These are phyloP conservation scores for Ambrosia artemisiifolia DNA, from an alignment of 129 eudicot genomes.

Conservation along the genomic window DNA sequence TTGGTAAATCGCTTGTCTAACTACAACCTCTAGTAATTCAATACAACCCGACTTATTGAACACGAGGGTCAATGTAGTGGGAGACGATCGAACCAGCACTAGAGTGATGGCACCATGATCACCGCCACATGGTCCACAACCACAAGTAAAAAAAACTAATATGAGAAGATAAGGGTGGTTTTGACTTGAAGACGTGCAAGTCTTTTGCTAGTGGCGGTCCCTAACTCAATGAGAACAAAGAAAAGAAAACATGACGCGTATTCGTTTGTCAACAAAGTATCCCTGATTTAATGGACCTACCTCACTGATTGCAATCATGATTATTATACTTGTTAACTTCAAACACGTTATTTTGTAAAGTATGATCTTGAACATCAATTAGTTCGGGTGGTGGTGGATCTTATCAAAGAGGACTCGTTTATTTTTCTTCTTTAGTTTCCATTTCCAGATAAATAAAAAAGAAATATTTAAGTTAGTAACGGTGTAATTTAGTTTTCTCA, in stretches of 20 bases:
- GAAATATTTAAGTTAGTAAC: no score
- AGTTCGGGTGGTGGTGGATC: no score
- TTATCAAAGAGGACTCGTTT: no score
- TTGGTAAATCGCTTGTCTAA: no score
- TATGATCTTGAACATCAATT: no score
- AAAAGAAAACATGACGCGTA: constrained; percentile 18
- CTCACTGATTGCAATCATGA: background rate
- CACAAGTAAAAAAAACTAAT: background rate
- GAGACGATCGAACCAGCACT: constrained; percentile 20
- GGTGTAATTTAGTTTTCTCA: no score
- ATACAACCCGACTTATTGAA: background rate
- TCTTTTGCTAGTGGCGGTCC: constrained; percentile 16
- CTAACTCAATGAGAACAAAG: background rate
- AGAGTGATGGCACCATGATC: background rate
- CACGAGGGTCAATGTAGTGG: background rate
- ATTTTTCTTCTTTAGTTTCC: no score
- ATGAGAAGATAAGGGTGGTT: constrained; percentile 1
- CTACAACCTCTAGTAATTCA: background rate
- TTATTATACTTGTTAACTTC: background rate
- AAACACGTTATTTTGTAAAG: background rate
- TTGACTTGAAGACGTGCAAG: constrained; percentile 3
- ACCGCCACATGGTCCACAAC: constrained; percentile 24
- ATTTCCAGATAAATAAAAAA: no score
- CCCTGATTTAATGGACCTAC: constrained; percentile 1
- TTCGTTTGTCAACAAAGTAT: constrained; percentile 7